Evolutionary conservation across 345 rosid genomes (phyloP).

Genomic region (Rhodamnia rubescens): DNA sequence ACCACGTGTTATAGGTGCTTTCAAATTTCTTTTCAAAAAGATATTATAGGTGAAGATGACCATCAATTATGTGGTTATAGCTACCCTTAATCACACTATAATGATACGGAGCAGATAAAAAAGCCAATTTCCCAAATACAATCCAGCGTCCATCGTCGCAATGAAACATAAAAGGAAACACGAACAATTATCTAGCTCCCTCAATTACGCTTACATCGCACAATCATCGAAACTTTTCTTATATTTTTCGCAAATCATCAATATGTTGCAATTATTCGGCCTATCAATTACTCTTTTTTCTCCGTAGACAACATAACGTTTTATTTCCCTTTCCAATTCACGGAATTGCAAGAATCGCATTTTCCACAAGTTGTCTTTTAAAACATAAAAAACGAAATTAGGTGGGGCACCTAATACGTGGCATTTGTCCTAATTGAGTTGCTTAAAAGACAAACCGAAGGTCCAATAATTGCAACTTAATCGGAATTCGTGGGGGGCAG

Average conservation of each 20-base stretch:
- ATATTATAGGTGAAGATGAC: neutral
- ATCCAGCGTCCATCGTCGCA: accelerated
- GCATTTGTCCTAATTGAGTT: neutral
- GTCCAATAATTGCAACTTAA: neutral
- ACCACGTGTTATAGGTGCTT: neutral
- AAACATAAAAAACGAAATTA: neutral
- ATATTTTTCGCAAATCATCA: neutral
- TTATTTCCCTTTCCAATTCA: neutral
- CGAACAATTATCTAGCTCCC: neutral
- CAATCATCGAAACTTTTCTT: no score
- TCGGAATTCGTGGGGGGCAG: neutral
- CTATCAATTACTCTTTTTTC: neutral
- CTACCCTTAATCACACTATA: neutral
- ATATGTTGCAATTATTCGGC: accelerated
- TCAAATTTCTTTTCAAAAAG: neutral
- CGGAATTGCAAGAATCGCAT: neutral
- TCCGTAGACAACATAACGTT: neutral
- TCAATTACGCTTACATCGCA: no score
- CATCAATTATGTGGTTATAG: neutral
- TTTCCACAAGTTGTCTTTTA: neutral
- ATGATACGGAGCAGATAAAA: neutral
- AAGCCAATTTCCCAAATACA: neutral
- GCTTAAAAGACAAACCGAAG: neutral
- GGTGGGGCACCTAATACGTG: neutral
- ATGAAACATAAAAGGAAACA: neutral